A percentile compares a stretch with the other conserved stretches of the same genome.
Conservation (phyloP, 495 filamentous ascomycete species). For the Physcia stellaris region DNA sequence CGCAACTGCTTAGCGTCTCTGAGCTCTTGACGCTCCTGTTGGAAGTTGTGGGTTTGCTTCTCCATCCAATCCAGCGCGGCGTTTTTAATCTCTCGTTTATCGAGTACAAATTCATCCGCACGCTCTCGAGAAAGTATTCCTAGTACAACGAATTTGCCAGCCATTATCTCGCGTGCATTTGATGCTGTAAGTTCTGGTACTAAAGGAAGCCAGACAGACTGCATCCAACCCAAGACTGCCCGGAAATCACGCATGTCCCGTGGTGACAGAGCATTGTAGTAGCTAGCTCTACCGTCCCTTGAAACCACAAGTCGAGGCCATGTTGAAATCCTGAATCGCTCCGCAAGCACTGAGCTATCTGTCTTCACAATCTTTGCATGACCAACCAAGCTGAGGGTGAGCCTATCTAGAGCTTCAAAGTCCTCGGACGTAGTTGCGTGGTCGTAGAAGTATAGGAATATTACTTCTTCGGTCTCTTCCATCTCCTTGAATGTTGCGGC, state of each 20-base stretch:
- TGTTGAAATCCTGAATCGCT: constrained; percentile 84
- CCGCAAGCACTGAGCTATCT: constrained; percentile 52
- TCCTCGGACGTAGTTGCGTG: constrained; percentile 86
- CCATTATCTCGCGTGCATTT: constrained; percentile 90
- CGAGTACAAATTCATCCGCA: constrained; percentile 59
- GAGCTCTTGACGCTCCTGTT: constrained; percentile 80
- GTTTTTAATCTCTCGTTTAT: constrained; percentile 84
- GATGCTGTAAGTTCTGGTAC: constrained; percentile 85
- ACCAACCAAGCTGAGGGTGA: constrained; percentile 76
- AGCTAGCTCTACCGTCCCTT: constrained; percentile 73
- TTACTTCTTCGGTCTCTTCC: constrained; percentile 86
- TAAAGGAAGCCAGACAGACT: constrained; percentile 90
- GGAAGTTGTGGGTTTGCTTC: constrained; percentile 77
- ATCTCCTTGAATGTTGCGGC: constrained; percentile 62
- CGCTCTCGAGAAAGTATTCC: constrained; percentile 74
- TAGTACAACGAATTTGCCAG: constrained; percentile 81
- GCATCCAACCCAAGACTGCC: constrained; percentile 82
- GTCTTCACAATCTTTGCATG: constrained; percentile 88
- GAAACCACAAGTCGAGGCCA: constrained; percentile 88
- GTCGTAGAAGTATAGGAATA: constrained; percentile 96
- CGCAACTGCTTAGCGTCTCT: constrained; percentile 88
- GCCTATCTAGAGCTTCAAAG: constrained; percentile 72
- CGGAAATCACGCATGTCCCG: constrained; percentile 79
- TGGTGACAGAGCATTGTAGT: constrained; percentile 72
- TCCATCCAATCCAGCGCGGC: constrained; percentile 97